A percentile compares a stretch with the other conserved stretches of the same genome.
Evolutionary conservation across 331 rosid genomes (phyloP).

Genomic region (Malus hybrid): DNA sequence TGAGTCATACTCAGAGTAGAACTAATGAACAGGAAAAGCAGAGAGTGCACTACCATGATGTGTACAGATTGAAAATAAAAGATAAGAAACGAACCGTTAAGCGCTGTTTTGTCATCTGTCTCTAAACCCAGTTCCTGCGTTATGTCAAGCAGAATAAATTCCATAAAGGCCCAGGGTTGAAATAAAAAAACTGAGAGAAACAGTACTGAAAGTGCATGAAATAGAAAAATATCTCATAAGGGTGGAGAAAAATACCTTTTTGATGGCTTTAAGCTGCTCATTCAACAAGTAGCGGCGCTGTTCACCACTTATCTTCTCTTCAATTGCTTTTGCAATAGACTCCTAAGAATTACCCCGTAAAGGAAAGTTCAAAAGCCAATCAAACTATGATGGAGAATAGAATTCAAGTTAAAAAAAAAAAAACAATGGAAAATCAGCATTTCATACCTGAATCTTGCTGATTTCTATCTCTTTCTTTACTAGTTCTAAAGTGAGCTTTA

Average conservation of each 20-base stretch:
- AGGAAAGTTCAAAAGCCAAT: constrained; percentile 16
- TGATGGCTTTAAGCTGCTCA: constrained; percentile 96
- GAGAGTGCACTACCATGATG: not conserved
- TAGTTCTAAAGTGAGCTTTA: constrained; percentile 84
- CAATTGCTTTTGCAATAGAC: constrained; percentile 92
- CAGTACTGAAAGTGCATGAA: not conserved
- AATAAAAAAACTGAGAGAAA: constrained; percentile 9
- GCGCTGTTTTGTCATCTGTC: constrained; percentile 95
- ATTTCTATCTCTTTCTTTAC: constrained; percentile 98
- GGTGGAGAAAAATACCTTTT: constrained; percentile 48
- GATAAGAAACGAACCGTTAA: constrained; percentile 51
- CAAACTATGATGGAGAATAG: not conserved
- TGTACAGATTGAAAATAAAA: not conserved
- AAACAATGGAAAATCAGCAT: constrained; percentile 5
- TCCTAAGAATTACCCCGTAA: constrained; percentile 36
- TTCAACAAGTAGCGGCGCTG: constrained; percentile 87
- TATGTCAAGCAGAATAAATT: not conserved
- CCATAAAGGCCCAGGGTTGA: constrained; percentile 4
- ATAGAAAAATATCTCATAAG: not conserved
- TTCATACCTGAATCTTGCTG: constrained; percentile 80
- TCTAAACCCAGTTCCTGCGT: constrained; percentile 87
- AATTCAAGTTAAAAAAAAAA: not conserved
- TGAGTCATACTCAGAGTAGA: not conserved
- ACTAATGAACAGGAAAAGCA: not conserved
- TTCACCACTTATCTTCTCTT: constrained; percentile 92